Conservation (phyloP, 352 stramenopile genomes). For the Plasmopara halstedii region DNA sequence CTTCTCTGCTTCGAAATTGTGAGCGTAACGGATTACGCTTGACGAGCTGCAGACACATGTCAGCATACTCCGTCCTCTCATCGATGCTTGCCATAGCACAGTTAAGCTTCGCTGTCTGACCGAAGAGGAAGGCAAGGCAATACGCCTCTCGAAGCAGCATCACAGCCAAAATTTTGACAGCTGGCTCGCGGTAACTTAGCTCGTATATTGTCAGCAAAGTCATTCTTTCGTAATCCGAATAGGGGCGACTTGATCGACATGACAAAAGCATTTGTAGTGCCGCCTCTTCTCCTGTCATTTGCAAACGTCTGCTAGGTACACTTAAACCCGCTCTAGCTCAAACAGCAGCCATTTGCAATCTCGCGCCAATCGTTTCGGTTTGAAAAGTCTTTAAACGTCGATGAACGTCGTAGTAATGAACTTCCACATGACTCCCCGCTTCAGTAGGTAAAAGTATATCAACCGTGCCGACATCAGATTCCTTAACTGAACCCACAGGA, state of each 20-base stretch:
- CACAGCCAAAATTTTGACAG: slow-evolving; percentile 27
- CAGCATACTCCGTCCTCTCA: slow-evolving; percentile 16
- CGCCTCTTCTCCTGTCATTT: slow-evolving; percentile 43
- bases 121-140: slow-evolving; percentile 33
- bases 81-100: slow-evolving; percentile 4
- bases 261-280: slow-evolving; percentile 32
- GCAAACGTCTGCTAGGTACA: slow-evolving; percentile 22
- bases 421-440: slow-evolving; percentile 6
- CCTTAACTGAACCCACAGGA: slow-evolving; percentile 22
- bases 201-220: slow-evolving; percentile 17
- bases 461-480: slow-evolving; percentile 7
- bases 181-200: slow-evolving; percentile 34
- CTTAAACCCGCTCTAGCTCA: slow-evolving; percentile 20
- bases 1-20: slow-evolving; percentile 16
- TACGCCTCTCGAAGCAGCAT: slow-evolving; percentile 21
- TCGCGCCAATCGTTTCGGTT: slow-evolving; percentile 30
- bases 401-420: slow-evolving; percentile 33
- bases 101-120: neutral
- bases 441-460: slow-evolving; percentile 13
- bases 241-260: slow-evolving; percentile 29
- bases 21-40: slow-evolving; percentile 22
- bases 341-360: slow-evolving; percentile 35
- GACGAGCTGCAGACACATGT: slow-evolving; percentile 9
- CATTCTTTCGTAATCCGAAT: slow-evolving; percentile 16
- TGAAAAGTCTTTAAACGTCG: slow-evolving; percentile 26